Base-by-base conservation (phyloP, 495 filamentous ascomycete species). In the Penicillium salamii region DNA sequence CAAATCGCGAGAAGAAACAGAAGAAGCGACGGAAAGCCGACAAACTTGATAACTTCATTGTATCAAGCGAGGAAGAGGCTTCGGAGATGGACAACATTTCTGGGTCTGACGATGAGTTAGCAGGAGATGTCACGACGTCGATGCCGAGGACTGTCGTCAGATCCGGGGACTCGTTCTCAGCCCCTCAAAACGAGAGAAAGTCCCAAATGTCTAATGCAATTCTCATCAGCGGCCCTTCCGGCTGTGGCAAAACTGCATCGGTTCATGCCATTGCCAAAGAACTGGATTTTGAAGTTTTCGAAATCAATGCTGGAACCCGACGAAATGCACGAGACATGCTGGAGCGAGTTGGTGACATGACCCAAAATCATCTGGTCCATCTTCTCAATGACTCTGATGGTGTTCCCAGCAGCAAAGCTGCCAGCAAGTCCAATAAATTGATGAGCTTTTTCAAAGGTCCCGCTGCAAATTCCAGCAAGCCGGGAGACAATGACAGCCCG, bases 231-330 rank as follows among this genome's bases (percentile, higher is more conserved):
- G 95, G 95, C 5, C 91, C 93, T 1, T 72, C 82, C 47, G 95
- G 95, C 2, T 95, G 86, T 62, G 95, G 95, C 7, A 99, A 99
- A 67, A 95, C 91, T 11, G 91, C 95, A 13, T 83, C 89, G 1
- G 84, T 96, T 0, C 91, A 96, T 67, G 95, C 95, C 4, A 87
- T 90, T n/a, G 93, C 95, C 2, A 93, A 91, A 57, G 93, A 99
- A 71, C 78, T 96, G 18, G 92, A 84, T 17, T 97, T 92, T 64
- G 89, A 95, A 49, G 82, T 99, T 5, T 97, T 97, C 56, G 95
- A 99, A 67, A 88, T 99, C 58, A 96, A 95, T 54, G 64, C 92
- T 5, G 81, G 89, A 33, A 88, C 77, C 55, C 82, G 91, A 48
- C 75, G 95, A 39, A 95, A 82, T 63, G 95, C 90, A 9, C 91